Percentiles rank a stretch among this genome's conserved stretches.
These are phyloP conservation scores for Solanum chilense DNA, from an alignment of 257 asterid genomes.

Conservation along the genomic window DNA sequence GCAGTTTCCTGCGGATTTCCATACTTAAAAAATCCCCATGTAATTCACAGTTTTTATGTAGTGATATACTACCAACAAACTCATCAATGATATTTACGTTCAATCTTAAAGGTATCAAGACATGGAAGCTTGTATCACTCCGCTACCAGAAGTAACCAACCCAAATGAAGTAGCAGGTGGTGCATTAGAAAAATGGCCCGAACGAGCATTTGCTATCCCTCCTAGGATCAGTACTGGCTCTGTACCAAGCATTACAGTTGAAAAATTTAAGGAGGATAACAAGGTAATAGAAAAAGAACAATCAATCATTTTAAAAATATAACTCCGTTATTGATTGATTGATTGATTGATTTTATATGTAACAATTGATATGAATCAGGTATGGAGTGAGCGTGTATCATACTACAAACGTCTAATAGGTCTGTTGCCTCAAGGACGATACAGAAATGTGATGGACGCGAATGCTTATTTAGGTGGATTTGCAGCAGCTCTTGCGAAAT, in stretches of 20 bases:
- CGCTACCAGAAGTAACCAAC: slow-evolving; percentile 54
- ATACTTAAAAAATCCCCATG: too few species aligned
- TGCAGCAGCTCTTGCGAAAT: slow-evolving; percentile 58
- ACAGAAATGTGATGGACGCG: slow-evolving; percentile 87
- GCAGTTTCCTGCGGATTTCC: too few species aligned
- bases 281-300: neutral
- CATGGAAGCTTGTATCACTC: slow-evolving; percentile 80
- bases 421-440: slow-evolving; percentile 39
- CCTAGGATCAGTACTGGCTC: slow-evolving; percentile 74
- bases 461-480: slow-evolving; percentile 86
- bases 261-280: slow-evolving; percentile 54
- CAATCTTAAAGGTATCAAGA: slow-evolving; percentile 65
- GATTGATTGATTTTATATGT: neutral
- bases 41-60: too few species aligned
- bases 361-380: neutral
- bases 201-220: slow-evolving; percentile 64
- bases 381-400: slow-evolving; percentile 49
- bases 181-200: slow-evolving; percentile 72
- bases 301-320: neutral
- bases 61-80: neutral
- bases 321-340: neutral
- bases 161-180: slow-evolving; percentile 74
- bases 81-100: neutral
- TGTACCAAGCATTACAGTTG: slow-evolving; percentile 36
- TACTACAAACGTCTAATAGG: slow-evolving; percentile 46